Evolutionary conservation across 2,329 filamentous ascomycete species (phyloP).

Genomic region (Helminthosporium solani): DNA sequence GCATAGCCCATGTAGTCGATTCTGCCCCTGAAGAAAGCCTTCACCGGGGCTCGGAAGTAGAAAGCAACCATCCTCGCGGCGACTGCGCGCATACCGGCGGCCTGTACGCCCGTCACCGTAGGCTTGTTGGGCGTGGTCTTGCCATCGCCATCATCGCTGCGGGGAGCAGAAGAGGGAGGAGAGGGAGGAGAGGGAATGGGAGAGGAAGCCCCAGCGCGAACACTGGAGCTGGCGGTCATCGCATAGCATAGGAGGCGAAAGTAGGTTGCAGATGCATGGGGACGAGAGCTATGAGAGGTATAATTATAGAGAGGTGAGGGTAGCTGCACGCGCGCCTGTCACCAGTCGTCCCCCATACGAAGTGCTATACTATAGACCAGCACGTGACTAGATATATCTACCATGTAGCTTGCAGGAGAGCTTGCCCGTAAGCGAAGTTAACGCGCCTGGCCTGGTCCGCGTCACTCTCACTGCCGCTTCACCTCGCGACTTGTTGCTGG

Average conservation of each 20-base stretch:
- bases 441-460: constrained; percentile 14
- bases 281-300: constrained; percentile 2
- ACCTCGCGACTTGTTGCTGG: constrained; percentile 26
- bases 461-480: constrained; percentile 2
- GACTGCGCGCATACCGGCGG: constrained; percentile 78
- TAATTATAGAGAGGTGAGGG: constrained; percentile 1
- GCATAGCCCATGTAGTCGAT: constrained; percentile 77
- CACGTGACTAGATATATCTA: no score
- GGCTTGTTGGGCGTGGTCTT: constrained; percentile 51
- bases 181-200: no score
- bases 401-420: no score
- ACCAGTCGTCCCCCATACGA: no score
- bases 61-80: constrained; percentile 83
- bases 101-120: constrained; percentile 73
- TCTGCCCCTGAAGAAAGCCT: constrained; percentile 86
- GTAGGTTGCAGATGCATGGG: constrained; percentile 19
- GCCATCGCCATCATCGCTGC: constrained; percentile 18
- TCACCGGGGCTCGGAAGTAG: constrained; percentile 87
- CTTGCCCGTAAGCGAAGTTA: no score
- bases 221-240: constrained; percentile 41
- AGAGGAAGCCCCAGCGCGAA: constrained; percentile 33
- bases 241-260: constrained; percentile 31
- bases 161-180: constrained; percentile 6
- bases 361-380: no score
- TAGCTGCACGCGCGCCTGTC: constrained; percentile 9